Conservation (phyloP, 495 filamentous ascomycete species). For the Aspergillus coremiiformis region DNA sequence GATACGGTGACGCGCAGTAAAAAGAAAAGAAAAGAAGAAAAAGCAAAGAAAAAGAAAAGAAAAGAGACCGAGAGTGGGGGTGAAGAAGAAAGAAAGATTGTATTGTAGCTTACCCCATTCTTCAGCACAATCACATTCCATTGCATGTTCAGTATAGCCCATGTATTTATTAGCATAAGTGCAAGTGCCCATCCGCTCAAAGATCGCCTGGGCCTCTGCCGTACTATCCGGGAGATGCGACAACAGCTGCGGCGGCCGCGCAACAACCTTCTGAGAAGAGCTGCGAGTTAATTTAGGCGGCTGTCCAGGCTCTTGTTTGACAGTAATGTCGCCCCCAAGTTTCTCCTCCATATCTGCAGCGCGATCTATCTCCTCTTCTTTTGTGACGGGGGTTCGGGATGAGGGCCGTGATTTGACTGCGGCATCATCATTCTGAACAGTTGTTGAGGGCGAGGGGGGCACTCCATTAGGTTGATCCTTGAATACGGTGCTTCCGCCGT, state of each 20-base stretch:
- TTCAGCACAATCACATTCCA: conserved; percentile 93
- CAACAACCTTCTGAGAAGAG: conserved; percentile 59
- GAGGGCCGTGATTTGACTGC: conserved; percentile 17
- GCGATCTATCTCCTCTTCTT: conserved; percentile 10
- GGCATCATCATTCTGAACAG: conserved; percentile 3
- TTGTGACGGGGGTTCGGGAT: conserved; percentile 15
- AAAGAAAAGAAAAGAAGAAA: conserved; percentile 1
- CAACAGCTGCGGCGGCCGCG: conserved; percentile 57
- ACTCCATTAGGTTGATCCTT: conserved; percentile 11
- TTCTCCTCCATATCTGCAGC: conserved; percentile 25
- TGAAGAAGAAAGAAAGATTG: conserved; percentile 7
- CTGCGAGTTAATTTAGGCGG: conserved; percentile 68
- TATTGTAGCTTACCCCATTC: conserved; percentile 80
- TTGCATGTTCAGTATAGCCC: conserved; percentile 82
- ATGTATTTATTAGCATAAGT: conserved; percentile 83
- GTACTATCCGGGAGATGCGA: conserved; percentile 66
- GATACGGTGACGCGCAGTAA: neutral
- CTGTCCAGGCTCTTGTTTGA: conserved; percentile 61
- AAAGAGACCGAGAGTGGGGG: neutral
- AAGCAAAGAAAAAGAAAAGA: neutral
- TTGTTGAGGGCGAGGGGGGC: conserved; percentile 6
- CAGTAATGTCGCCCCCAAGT: conserved; percentile 50
- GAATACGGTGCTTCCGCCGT: conserved; percentile 16
- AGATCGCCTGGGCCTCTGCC: conserved; percentile 63
- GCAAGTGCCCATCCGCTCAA: conserved; percentile 73